These are phyloP conservation scores for Cichorium intybus DNA, from an alignment of 140 eudicot genomes.

Conservation along the genomic window DNA sequence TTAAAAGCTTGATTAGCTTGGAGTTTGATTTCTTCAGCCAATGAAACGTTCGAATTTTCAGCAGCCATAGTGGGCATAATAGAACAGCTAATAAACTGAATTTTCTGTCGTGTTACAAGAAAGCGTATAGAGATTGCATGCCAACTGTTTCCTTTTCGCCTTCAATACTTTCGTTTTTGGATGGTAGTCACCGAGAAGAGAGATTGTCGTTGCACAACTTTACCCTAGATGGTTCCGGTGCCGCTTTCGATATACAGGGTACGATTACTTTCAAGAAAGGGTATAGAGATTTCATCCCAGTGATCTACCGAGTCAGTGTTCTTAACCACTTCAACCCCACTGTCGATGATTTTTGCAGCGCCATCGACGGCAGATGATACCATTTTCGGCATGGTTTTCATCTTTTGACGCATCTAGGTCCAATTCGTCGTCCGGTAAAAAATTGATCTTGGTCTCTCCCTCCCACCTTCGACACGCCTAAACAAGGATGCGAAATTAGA, in stretches of 20 bases:
- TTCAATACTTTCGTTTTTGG: slow-evolving; percentile 4
- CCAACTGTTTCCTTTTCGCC: slow-evolving; percentile 3
- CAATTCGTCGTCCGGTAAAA: too few relatives aligned
- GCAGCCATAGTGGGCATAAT: slow-evolving; percentile 84
- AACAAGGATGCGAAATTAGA: too few relatives aligned
- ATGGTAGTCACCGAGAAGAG: neutral
- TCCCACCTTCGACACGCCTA: too few relatives aligned
- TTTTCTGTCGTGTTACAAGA: neutral
- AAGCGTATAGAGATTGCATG: slow-evolving; percentile 1
- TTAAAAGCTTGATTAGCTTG: slow-evolving; percentile 94
- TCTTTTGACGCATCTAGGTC: too few relatives aligned
- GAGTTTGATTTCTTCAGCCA: slow-evolving; percentile 74
- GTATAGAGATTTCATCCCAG: too few relatives aligned
- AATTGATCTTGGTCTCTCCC: too few relatives aligned
- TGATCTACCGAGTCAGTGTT: slow-evolving; percentile 9
- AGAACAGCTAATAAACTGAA: neutral
- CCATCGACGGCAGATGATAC: slow-evolving; percentile 2
- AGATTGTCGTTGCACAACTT: slow-evolving; percentile 5
- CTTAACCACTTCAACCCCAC: neutral
- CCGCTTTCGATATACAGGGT: too few relatives aligned
- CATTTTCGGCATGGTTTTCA: slow-evolving; percentile 11
- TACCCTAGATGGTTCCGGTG: slow-evolving; percentile 45
- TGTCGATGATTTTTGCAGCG: neutral
- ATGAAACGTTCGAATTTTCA: slow-evolving; percentile 46
- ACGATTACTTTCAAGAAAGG: too few relatives aligned